These are phyloP conservation scores for Daldinia concentrica DNA, from an alignment of 495 filamentous ascomycete species.

Conservation along the genomic window DNA sequence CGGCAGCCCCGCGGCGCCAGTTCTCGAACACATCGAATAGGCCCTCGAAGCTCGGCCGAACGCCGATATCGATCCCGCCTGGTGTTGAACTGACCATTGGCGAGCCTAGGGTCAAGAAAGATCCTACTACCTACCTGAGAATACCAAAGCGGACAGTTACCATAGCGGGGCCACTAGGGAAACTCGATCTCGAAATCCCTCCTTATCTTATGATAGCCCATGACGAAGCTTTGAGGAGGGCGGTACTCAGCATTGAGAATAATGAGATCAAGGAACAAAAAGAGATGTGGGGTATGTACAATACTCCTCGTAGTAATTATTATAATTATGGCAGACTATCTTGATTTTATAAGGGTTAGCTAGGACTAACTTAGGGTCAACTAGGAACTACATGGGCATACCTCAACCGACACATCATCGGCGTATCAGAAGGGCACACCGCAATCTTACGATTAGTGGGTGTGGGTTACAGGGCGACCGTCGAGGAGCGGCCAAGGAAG, in stretches of 20 bases:
- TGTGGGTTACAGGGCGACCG: slow-evolving; percentile 90
- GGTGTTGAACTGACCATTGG: slow-evolving; percentile 79
- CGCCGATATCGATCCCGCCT: slow-evolving; percentile 82
- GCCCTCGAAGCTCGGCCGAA: slow-evolving; percentile 83
- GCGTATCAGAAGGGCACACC: slow-evolving; percentile 95
- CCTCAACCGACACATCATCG: slow-evolving; percentile 86
- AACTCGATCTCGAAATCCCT: slow-evolving; percentile 76
- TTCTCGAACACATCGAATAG: slow-evolving; percentile 75
- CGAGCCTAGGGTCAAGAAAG: slow-evolving; percentile 63
- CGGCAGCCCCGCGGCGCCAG: slow-evolving; percentile 58
- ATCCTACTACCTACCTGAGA: slow-evolving; percentile 58
- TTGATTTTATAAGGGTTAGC: neutral
- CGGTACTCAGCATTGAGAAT: slow-evolving; percentile 73
- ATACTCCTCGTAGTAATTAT: neutral
- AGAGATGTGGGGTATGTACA: slow-evolving; percentile 93
- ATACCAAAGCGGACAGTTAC: slow-evolving; percentile 68
- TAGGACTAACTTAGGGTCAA: slow-evolving; percentile 32
- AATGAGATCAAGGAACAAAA: slow-evolving; percentile 73
- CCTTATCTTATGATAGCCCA: slow-evolving; percentile 74
- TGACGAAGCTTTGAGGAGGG: slow-evolving; percentile 67
- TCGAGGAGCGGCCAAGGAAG: slow-evolving; percentile 81
- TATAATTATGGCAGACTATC: neutral
- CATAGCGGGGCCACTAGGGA: slow-evolving; percentile 78
- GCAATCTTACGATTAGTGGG: slow-evolving; percentile 93
- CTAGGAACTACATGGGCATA: slow-evolving; percentile 88